Evolutionary conservation across 345 rosid species (phyloP).

Genomic region (Brassica cretica): DNA sequence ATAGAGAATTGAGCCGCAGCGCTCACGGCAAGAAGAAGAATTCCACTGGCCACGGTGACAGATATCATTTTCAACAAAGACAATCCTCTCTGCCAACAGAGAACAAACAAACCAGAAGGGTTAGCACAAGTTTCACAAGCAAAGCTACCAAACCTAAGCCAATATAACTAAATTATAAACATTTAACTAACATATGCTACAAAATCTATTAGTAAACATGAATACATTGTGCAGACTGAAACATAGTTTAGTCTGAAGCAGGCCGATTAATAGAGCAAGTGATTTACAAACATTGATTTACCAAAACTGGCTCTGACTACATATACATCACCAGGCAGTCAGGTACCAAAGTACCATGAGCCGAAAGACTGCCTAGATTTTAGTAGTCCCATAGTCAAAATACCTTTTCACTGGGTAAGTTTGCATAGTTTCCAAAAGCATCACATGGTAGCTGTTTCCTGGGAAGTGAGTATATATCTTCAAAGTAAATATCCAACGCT

Average conservation of each 20-base stretch:
- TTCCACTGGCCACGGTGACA: slow-evolving; percentile 62
- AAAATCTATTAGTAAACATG: neutral
- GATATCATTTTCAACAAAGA: slow-evolving; percentile 56
- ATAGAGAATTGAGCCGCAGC: slow-evolving; percentile 47
- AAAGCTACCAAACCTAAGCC: slow-evolving; percentile 6
- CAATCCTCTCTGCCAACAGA: slow-evolving; percentile 54
- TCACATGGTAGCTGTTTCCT: slow-evolving; percentile 58
- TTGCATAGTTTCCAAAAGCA: slow-evolving; percentile 43
- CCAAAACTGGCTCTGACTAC: neutral
- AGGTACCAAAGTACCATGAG: neutral
- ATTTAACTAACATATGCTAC: neutral
- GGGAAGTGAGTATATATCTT: slow-evolving; percentile 79
- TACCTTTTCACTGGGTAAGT: slow-evolving; percentile 69
- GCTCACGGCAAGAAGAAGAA: slow-evolving; percentile 52
- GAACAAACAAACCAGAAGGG: neutral
- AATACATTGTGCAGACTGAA: slow-evolving; percentile 8
- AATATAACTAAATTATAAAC: neutral
- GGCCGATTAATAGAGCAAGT: neutral
- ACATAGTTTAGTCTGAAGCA: neutral
- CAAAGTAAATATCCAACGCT: slow-evolving; percentile 74
- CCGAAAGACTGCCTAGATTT: neutral
- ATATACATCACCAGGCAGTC: neutral
- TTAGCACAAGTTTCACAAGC: neutral
- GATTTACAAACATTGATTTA: neutral
- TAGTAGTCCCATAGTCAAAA: slow-evolving; percentile 7